Evolutionary conservation across 2,329 filamentous ascomycete species (phyloP), one percentile per base, ranked within the genome.

Genomic region (Colletotrichum echinochloae): DNA sequence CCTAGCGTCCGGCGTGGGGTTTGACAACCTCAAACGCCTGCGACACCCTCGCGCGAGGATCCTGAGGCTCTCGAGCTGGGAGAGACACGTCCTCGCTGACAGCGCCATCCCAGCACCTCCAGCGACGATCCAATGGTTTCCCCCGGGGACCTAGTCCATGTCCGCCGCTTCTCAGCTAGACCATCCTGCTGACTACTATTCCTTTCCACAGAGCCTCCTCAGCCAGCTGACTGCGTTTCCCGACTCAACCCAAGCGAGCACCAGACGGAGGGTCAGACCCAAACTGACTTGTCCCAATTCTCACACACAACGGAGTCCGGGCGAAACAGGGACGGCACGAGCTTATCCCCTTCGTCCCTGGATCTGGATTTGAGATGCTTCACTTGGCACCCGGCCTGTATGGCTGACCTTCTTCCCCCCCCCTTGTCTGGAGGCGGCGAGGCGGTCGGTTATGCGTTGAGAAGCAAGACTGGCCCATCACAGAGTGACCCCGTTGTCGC

Each of bases 201-300:
- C 5, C n/a, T 49, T 20, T n/a, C 16, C 28, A 28, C 30, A 23
- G 51, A 35, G 30, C 30, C 51, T 55, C n/a, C 35, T 23, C 20
- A 46, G 9, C 44, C n/a, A 46, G 52, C 37, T 14, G 23, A 54
- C 35, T 33, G 16, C 26, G 20, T 57, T 44, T 26, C n/a, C 7
- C 26, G 8, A 20, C 5, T 51, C 33, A 9, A 44, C 30, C 48
- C 28, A 46, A 26, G 33, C 33, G 39, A 26, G 33, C 51, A 65
- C n/a, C 49, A 30, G 57, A 33, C 48, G 65, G 57, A 33, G 39
- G 65, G 49, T 71, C 65, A 70, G 69, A 70, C 65, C 55, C 39
- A 64, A 14, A 56, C 54, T 71, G 65, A 71, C 69, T 71, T 71
- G 41, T 71, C 71, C 60, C 48, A 71, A 71, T 44, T 67, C 68